These are phyloP conservation scores for Luffa aegyptiaca DNA, from an alignment of 306 rosid genomes.

Conservation along the genomic window DNA sequence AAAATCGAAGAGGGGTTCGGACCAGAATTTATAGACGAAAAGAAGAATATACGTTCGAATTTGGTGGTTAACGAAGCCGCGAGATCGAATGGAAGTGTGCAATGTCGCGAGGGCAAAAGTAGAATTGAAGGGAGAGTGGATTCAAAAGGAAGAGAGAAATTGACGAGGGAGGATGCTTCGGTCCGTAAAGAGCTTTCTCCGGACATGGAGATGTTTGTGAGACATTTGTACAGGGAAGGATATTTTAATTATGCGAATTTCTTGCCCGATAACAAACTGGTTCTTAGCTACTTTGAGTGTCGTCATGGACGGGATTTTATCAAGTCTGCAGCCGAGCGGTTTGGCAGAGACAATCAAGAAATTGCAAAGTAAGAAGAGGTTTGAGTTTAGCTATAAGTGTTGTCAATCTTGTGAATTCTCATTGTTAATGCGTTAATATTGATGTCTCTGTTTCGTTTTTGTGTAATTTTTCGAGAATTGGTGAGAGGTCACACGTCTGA, in stretches of 20 bases:
- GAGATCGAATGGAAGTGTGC: constrained; percentile 11
- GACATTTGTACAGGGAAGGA: constrained; percentile 41
- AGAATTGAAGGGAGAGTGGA: constrained; percentile 9
- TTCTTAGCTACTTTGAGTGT: constrained; percentile 36
- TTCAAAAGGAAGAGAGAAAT: neutral
- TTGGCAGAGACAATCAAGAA: constrained; percentile 46
- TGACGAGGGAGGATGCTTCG: constrained; percentile 16
- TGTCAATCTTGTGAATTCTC: neutral
- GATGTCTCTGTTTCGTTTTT: neutral
- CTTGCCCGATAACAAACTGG: constrained; percentile 19
- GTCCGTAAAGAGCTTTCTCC: constrained; percentile 35
- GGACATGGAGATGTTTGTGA: constrained; percentile 41
- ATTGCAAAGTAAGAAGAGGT: constrained; percentile 56
- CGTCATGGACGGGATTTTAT: constrained; percentile 26
- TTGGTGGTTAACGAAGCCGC: constrained; percentile 35
- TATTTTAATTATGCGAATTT: constrained; percentile 56
- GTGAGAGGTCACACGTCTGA: neutral
- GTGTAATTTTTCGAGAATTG: neutral
- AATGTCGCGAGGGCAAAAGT: constrained; percentile 1
- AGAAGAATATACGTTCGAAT: constrained; percentile 23
- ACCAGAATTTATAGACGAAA: neutral
- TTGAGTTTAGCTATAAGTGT: neutral
- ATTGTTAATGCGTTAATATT: neutral
- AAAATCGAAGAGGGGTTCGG: constrained; percentile 4
- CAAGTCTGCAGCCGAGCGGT: constrained; percentile 34